phyloP scores from a whole-genome alignment of 2,329 filamentous ascomycete genomes.

The Xylariaceae sp. region DNA sequence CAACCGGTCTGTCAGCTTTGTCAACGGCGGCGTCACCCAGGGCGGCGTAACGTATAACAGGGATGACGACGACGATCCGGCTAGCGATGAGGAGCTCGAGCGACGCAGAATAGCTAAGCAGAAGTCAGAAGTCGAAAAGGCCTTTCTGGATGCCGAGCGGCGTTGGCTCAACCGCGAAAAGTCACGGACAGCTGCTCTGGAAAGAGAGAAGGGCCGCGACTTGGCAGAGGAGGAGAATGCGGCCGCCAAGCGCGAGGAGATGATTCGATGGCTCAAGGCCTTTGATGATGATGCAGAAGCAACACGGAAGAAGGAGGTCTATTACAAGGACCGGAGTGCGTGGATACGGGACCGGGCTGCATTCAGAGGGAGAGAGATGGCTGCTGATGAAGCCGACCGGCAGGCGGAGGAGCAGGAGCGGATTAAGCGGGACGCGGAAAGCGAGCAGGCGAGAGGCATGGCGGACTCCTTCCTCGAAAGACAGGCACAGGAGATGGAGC shows the following conservation, averaged over 20 bases:
- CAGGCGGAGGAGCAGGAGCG: slow-evolving; percentile 70
- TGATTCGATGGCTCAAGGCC: slow-evolving; percentile 65
- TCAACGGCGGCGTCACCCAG: slow-evolving; percentile 69
- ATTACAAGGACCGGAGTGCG: slow-evolving; percentile 78
- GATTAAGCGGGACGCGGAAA: slow-evolving; percentile 62
- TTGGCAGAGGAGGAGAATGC: slow-evolving; percentile 64
- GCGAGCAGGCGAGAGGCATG: slow-evolving; percentile 74
- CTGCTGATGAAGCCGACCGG: slow-evolving; percentile 77
- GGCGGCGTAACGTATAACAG: slow-evolving; percentile 51
- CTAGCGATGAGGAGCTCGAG: slow-evolving; percentile 81
- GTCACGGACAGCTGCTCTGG: slow-evolving; percentile 74
- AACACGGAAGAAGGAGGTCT: slow-evolving; percentile 65
- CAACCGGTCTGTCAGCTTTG: slow-evolving; percentile 60
- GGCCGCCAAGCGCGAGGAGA: slow-evolving; percentile 59
- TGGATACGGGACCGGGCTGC: slow-evolving; percentile 78
- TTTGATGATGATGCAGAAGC: slow-evolving; percentile 90
- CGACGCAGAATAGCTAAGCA: slow-evolving; percentile 64
- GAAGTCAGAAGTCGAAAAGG: slow-evolving; percentile 69
- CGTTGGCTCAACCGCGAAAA: slow-evolving; percentile 89
- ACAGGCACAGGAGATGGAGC: slow-evolving; percentile 71
- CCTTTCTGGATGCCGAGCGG: slow-evolving; percentile 78
- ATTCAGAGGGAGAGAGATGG: slow-evolving; percentile 68
- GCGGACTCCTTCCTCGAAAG: slow-evolving; percentile 87
- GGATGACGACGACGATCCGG: slow-evolving; percentile 83
- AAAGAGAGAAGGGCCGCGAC: slow-evolving; percentile 78